Percentiles rank a stretch among this genome's conserved stretches.
phyloP scores from a whole-genome alignment of 805 yeast genomes.

The Phaffomyces thermotolerans region DNA sequence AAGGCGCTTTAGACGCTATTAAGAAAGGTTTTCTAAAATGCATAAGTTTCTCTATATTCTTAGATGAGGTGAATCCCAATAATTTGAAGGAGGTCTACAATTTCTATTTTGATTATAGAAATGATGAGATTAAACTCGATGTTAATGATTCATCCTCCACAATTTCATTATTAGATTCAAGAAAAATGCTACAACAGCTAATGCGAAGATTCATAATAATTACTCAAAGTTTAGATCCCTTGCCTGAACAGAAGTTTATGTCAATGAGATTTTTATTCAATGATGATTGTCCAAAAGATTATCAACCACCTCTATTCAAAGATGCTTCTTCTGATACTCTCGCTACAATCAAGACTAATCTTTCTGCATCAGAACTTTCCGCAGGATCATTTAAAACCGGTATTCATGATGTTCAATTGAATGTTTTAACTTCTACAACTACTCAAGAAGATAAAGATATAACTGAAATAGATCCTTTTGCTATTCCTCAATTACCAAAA shows the following conservation, averaged over 20 bases:
- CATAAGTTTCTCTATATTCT: constrained; percentile 38
- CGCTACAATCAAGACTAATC: constrained; percentile 25
- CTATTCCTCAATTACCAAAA: constrained; percentile 6
- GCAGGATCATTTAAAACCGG: constrained; percentile 29
- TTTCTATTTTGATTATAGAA: constrained; percentile 39
- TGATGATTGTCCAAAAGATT: constrained; percentile 37
- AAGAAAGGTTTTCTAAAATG: constrained; percentile 35
- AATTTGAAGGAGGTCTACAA: constrained; percentile 44
- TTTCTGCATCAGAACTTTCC: constrained; percentile 5
- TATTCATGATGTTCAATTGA: constrained; percentile 25
- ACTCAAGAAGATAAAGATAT: background rate
- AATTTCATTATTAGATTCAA: constrained; percentile 27
- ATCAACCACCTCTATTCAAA: constrained; percentile 42
- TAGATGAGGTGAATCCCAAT: constrained; percentile 35
- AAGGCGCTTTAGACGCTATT: constrained; percentile 40
- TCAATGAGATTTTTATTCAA: constrained; percentile 44
- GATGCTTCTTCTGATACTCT: constrained; percentile 34
- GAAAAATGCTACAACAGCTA: constrained; percentile 39
- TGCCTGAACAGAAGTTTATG: constrained; percentile 41
- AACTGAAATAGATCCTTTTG: constrained; percentile 19
- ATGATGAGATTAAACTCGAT: constrained; percentile 23
- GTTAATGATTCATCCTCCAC: constrained; percentile 14
- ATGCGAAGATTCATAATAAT: constrained; percentile 44
- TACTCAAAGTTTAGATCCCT: constrained; percentile 46
- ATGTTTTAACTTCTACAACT: constrained; percentile 23